Conservation (phyloP, 1,284 basidiomycete species). For the Ustilago hordei region DNA sequence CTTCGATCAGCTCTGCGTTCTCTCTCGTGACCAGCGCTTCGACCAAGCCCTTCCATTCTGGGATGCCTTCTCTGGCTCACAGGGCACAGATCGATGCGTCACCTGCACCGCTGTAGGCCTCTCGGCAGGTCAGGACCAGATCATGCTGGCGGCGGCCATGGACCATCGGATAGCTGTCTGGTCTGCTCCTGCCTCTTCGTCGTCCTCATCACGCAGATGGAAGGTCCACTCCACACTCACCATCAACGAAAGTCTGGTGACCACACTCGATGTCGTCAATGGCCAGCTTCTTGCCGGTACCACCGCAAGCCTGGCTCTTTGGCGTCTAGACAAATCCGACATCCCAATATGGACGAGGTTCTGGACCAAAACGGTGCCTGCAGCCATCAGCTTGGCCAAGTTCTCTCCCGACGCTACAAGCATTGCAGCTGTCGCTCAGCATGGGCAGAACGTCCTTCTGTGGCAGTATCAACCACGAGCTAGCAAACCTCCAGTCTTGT, state of each 20-base stretch:
- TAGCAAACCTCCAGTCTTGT: slow-evolving; percentile 19
- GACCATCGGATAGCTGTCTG: slow-evolving; percentile 53
- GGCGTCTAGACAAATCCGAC: slow-evolving; percentile 42
- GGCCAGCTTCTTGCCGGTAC: slow-evolving; percentile 45
- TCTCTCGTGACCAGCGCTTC: slow-evolving; percentile 41
- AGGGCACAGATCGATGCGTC: slow-evolving; percentile 30
- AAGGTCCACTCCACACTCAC: slow-evolving; percentile 50
- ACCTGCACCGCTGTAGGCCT: slow-evolving; percentile 33
- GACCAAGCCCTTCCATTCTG: slow-evolving; percentile 53
- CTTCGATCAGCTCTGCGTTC: slow-evolving; percentile 49
- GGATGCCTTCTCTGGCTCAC: slow-evolving; percentile 51
- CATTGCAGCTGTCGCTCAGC: slow-evolving; percentile 48
- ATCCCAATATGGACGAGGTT: slow-evolving; percentile 48
- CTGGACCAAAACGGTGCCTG: slow-evolving; percentile 40
- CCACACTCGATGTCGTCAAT: slow-evolving; percentile 31
- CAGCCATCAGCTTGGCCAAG: slow-evolving; percentile 29
- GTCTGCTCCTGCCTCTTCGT: slow-evolving; percentile 26
- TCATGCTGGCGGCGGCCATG: slow-evolving; percentile 43
- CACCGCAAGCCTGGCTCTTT: slow-evolving; percentile 32
- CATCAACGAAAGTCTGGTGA: slow-evolving; percentile 41
- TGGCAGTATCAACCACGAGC: slow-evolving; percentile 45
- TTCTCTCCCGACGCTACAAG: slow-evolving; percentile 46
- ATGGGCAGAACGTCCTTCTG: slow-evolving; percentile 36
- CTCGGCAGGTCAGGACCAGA: slow-evolving; percentile 16
- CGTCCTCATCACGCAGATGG: slow-evolving; percentile 37